These are phyloP conservation scores for Blastocystis sp. DNA, from an alignment of 352 stramenopile species.

Conservation along the genomic window DNA sequence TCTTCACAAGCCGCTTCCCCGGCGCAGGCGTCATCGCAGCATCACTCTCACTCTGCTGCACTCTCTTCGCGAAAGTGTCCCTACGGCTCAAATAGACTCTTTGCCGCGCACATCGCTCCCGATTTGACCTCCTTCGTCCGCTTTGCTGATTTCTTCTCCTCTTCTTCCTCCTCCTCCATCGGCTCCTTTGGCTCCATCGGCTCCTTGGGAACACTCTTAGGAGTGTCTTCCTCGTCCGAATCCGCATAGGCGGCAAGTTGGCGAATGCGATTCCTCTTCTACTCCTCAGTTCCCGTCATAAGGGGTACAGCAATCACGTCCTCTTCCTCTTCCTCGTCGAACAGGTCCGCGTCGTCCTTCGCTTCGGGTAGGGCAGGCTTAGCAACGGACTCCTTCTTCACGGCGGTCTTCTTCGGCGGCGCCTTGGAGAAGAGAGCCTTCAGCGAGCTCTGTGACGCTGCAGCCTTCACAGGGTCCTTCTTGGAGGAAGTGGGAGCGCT, in stretches of 20 bases:
- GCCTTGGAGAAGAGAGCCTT: constrained; percentile 35
- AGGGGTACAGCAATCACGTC: constrained; percentile 40
- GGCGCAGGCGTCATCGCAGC: not conserved
- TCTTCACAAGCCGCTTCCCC: not conserved
- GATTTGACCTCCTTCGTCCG: not conserved
- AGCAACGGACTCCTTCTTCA: constrained; percentile 3
- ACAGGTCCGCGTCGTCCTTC: constrained; percentile 44
- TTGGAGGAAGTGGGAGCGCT: not conserved
- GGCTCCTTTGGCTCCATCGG: not conserved
- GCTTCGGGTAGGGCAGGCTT: not conserved
- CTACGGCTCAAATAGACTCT: not conserved
- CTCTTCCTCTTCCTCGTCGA: constrained; percentile 54
- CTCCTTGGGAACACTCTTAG: not conserved
- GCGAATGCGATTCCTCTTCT: constrained; percentile 62
- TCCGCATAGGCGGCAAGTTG: constrained; percentile 25
- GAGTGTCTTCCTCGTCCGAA: constrained; percentile 12
- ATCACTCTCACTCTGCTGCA: not conserved
- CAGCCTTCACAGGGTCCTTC: constrained; percentile 1
- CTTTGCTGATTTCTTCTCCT: constrained; percentile 7
- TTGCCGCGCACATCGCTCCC: not conserved
- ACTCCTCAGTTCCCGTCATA: not conserved
- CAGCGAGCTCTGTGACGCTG: not conserved
- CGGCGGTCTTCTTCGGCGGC: constrained; percentile 1
- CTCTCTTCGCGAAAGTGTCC: constrained; percentile 2
- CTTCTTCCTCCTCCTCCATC: not conserved